These are phyloP conservation scores for Lecanicillium sp. DNA, from an alignment of 2,329 filamentous ascomycete species.

Conservation along the genomic window DNA sequence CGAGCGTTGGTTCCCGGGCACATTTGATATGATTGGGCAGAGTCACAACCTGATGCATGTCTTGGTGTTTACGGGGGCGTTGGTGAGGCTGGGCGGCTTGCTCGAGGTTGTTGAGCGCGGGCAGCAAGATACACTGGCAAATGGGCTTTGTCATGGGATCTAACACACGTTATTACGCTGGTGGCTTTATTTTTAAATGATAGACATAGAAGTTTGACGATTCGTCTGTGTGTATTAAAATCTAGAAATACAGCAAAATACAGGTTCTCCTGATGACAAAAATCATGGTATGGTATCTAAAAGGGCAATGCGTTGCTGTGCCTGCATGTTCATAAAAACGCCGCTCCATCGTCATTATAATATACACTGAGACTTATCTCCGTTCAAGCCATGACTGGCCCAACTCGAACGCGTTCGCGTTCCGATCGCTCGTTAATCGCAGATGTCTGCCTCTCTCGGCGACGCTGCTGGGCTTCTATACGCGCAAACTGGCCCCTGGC, in stretches of 20 bases:
- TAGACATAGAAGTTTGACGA: too few relatives aligned
- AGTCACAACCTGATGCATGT: constrained; percentile 21
- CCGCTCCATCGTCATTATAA: too few relatives aligned
- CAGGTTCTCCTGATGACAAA: background rate
- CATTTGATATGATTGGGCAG: constrained; percentile 17
- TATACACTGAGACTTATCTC: background rate
- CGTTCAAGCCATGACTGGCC: constrained; percentile 33
- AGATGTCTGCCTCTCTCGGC: constrained; percentile 29
- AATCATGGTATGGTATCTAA: too few relatives aligned
- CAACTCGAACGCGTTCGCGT: constrained; percentile 48
- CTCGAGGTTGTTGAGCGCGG: constrained; percentile 7
- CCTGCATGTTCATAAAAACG: too few relatives aligned
- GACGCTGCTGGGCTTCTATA: constrained; percentile 44
- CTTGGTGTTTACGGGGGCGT: constrained; percentile 13
- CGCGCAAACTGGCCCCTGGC: constrained; percentile 56
- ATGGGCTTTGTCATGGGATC: constrained; percentile 1
- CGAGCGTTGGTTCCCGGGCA: constrained; percentile 20
- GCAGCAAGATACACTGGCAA: constrained; percentile 5
- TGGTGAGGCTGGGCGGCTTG: constrained; percentile 13
- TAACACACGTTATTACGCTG: too few relatives aligned
- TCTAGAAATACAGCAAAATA: background rate
- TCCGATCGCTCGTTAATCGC: constrained; percentile 30
- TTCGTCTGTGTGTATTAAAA: background rate
- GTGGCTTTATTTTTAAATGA: too few relatives aligned
- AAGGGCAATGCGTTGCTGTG: too few relatives aligned